These are phyloP conservation scores for Diaporthe sp. DNA, from an alignment of 2,329 filamentous ascomycete genomes.

Conservation along the genomic window DNA sequence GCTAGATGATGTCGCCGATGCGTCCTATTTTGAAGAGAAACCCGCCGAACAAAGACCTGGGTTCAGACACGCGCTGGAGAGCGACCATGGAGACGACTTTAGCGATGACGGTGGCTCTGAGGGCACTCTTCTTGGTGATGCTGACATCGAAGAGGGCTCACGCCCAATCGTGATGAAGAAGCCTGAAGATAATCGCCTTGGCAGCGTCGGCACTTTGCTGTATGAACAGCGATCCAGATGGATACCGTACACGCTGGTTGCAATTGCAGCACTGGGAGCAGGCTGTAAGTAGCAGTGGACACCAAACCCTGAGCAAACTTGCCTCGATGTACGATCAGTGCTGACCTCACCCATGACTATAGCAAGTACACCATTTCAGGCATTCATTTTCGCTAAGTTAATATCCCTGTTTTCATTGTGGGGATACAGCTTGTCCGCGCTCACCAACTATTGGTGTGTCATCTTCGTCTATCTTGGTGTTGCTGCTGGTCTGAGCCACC, in stretches of 20 bases:
- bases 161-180: constrained; percentile 2
- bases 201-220: constrained; percentile 15
- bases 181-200: background rate
- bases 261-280: constrained; percentile 39
- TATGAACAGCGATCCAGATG: constrained; percentile 24
- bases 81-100: background rate
- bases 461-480: constrained; percentile 33
- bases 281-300: constrained; percentile 54
- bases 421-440: constrained; percentile 2
- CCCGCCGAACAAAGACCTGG: constrained; percentile 83
- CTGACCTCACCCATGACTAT: background rate
- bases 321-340: constrained; percentile 41
- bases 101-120: constrained; percentile 2
- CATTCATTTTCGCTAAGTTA: constrained; percentile 68
- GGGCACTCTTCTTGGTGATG: constrained; percentile 14
- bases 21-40: constrained; percentile 66
- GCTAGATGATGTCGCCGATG: constrained; percentile 40
- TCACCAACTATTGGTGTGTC: constrained; percentile 37
- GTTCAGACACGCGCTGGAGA: constrained; percentile 64
- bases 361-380: constrained; percentile 56
- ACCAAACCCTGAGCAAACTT: constrained; percentile 61
- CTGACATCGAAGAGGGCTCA: constrained; percentile 6
- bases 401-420: constrained; percentile 60
- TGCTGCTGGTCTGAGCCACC: constrained; percentile 30
- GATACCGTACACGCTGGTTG: background rate